Evolutionary conservation across 169 alveolate genomes (phyloP).

Genomic region (Eimeria falciformis): DNA sequence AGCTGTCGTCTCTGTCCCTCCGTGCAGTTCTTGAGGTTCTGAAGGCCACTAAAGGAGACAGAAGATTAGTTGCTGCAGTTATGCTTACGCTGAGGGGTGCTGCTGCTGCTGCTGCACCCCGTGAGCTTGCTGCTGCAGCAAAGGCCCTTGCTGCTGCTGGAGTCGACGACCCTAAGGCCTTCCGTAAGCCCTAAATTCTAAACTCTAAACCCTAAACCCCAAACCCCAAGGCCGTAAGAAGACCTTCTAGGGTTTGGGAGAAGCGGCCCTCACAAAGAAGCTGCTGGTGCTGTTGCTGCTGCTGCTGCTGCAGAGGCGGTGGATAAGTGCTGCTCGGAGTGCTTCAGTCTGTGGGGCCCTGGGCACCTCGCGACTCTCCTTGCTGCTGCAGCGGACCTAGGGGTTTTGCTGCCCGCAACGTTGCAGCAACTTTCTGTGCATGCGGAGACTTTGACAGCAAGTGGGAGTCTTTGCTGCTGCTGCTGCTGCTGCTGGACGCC

Average conservation of each 20-base stretch:
- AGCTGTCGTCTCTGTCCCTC: slow-evolving; percentile 18
- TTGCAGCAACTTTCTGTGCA: slow-evolving; percentile 59
- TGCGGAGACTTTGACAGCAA: slow-evolving; percentile 15
- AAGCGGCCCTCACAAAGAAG: background rate
- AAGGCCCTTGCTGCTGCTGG: slow-evolving; percentile 47
- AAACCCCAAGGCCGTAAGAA: no score
- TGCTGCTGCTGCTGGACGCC: background rate
- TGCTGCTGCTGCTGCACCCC: slow-evolving; percentile 48
- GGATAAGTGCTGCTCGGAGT: slow-evolving; percentile 21
- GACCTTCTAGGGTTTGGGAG: background rate
- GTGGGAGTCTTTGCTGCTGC: slow-evolving; percentile 31
- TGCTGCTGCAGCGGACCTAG: slow-evolving; percentile 43
- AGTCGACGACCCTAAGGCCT: slow-evolving; percentile 6
- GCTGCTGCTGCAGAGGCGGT: slow-evolving; percentile 40
- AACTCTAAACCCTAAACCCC: background rate
- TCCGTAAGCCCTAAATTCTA: background rate
- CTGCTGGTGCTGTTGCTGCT: slow-evolving; percentile 17
- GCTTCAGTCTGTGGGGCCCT: slow-evolving; percentile 43
- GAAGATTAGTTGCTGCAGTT: slow-evolving; percentile 26
- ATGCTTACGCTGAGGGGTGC: slow-evolving; percentile 49
- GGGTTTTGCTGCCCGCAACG: background rate
- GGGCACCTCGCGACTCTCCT: background rate
- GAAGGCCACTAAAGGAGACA: background rate
- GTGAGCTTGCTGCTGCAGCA: slow-evolving; percentile 34
- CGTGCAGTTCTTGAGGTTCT: background rate